phyloP scores from a whole-genome alignment of 768 basidiomycete genomes.

The Suillus occidentalis region DNA sequence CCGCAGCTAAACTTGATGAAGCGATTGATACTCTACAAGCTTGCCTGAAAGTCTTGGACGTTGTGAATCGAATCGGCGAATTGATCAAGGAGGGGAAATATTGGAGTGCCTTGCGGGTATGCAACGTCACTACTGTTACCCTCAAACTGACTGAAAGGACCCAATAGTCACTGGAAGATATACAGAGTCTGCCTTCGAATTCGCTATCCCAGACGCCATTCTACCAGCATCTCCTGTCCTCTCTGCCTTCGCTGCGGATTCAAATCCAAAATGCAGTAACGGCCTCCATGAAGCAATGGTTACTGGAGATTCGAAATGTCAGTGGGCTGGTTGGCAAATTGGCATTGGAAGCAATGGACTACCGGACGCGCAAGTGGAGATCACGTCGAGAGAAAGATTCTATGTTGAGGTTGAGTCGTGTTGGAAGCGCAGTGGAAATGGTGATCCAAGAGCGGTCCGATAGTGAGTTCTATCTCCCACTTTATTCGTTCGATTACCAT shows the following conservation, averaged over 20 bases:
- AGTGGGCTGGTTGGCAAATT: slow-evolving; percentile 83
- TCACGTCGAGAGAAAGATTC: slow-evolving; percentile 81
- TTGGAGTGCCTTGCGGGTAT: slow-evolving; percentile 93
- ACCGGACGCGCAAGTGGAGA: slow-evolving; percentile 80
- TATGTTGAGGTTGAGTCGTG: slow-evolving; percentile 68
- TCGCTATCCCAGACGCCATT: slow-evolving; percentile 91
- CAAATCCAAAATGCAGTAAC: slow-evolving; percentile 95
- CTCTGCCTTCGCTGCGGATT: slow-evolving; percentile 83
- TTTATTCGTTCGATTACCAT: slow-evolving; percentile 9
- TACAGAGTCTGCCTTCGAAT: slow-evolving; percentile 85
- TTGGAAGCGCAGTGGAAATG: slow-evolving; percentile 90
- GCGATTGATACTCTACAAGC: slow-evolving; percentile 95
- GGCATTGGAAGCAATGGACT: slow-evolving; percentile 89
- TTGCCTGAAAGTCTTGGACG: slow-evolving; percentile 88
- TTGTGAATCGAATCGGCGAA: slow-evolving; percentile 87
- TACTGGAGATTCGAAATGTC: slow-evolving; percentile 90
- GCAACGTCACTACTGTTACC: slow-evolving; percentile 88
- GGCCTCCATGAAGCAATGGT: slow-evolving; percentile 94
- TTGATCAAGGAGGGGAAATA: slow-evolving; percentile 94
- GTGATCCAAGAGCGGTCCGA: slow-evolving; percentile 93
- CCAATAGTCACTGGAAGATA: slow-evolving; percentile 89
- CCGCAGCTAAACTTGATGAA: slow-evolving; percentile 92
- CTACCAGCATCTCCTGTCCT: slow-evolving; percentile 88
- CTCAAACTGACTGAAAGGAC: slow-evolving; percentile 66
- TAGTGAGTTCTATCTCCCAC: slow-evolving; percentile 53